These are phyloP conservation scores for Kwoniella sp. DNA, from an alignment of 768 basidiomycete genomes.

Conservation along the genomic window DNA sequence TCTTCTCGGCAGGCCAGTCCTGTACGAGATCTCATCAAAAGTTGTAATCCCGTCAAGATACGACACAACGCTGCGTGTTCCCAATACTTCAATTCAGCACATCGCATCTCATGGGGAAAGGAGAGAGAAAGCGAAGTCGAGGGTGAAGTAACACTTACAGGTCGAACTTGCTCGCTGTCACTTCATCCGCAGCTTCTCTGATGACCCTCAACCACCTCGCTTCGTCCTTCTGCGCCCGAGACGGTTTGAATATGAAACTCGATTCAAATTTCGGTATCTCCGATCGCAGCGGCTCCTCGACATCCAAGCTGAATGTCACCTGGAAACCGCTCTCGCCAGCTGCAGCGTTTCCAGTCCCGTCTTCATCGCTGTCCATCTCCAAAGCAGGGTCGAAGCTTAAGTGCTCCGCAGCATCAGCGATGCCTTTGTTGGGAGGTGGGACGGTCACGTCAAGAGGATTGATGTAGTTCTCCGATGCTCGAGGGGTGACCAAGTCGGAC, in stretches of 20 bases:
- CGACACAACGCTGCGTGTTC: slow-evolving; percentile 79
- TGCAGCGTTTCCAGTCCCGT: slow-evolving; percentile 24
- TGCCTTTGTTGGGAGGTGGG: slow-evolving; percentile 19
- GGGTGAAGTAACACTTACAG: slow-evolving; percentile 63
- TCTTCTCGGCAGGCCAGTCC: slow-evolving; percentile 79
- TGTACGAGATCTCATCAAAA: slow-evolving; percentile 89
- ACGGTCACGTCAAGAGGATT: slow-evolving; percentile 32
- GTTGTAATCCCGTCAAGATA: slow-evolving; percentile 92
- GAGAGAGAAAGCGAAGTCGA: no score
- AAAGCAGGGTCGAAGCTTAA: slow-evolving; percentile 39
- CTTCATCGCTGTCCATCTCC: slow-evolving; percentile 42
- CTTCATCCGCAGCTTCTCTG: slow-evolving; percentile 74
- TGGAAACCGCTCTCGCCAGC: slow-evolving; percentile 10
- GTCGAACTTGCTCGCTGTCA: slow-evolving; percentile 73
- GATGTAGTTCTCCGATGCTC: slow-evolving; percentile 16
- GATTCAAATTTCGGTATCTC: slow-evolving; percentile 40
- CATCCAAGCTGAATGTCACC: slow-evolving; percentile 61
- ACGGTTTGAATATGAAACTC: slow-evolving; percentile 74
- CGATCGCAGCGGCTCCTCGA: slow-evolving; percentile 36
- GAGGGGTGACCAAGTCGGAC: slow-evolving; percentile 30
- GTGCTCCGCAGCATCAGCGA: slow-evolving; percentile 20
- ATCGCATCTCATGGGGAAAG: no score
- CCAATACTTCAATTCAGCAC: background rate
- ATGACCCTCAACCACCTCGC: slow-evolving; percentile 87
- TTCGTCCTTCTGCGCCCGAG: slow-evolving; percentile 74